Conservation (phyloP, 2,329 filamentous ascomycete species). For the Boeremia exigua region DNA sequence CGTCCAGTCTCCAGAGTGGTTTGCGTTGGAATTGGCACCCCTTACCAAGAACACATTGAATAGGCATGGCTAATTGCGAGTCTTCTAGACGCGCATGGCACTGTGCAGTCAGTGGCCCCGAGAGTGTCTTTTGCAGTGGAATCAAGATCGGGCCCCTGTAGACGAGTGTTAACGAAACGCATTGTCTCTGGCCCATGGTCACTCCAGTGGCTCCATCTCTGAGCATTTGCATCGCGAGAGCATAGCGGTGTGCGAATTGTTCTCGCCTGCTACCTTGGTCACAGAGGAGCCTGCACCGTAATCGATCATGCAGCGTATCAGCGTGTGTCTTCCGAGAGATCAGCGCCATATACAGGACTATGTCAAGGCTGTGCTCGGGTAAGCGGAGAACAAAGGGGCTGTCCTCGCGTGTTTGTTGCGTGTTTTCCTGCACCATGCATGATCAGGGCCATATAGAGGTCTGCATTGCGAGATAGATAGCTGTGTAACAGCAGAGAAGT, state of each 20-base stretch:
- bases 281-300: neutral
- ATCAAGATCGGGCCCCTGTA: neutral
- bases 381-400: neutral
- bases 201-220: neutral
- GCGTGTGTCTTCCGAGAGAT: neutral
- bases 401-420: neutral
- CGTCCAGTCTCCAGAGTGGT: neutral
- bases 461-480: neutral
- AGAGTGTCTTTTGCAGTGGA: neutral
- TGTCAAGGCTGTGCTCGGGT: neutral
- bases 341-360: neutral
- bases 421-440: neutral
- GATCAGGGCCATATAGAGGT: neutral
- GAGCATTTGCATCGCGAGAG: neutral
- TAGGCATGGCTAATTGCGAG: neutral
- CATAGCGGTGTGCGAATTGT: neutral
- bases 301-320: neutral
- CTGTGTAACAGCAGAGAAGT: neutral
- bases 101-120: neutral
- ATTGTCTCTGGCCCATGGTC: neutral
- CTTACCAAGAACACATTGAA: constrained; percentile 2
- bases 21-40: neutral
- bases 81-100: neutral
- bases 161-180: neutral
- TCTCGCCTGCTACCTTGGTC: neutral